These are phyloP conservation scores for Myxozyma sirexii DNA, from an alignment of 805 yeast genomes.

Conservation along the genomic window DNA sequence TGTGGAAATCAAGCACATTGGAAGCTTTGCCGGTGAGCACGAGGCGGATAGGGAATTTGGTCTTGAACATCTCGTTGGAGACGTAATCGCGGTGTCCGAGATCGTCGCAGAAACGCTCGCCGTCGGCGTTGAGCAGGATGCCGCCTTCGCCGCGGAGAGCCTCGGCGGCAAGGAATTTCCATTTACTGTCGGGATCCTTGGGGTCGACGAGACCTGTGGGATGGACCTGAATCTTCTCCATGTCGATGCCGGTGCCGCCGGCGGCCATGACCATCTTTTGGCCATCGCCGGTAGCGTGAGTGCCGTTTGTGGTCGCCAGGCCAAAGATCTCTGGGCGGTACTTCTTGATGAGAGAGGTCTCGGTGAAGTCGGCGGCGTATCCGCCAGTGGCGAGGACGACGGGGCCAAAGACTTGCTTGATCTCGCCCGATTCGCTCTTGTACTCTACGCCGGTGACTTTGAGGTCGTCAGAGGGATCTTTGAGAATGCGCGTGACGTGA, in stretches of 20 bases:
- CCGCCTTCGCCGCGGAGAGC: constrained; percentile 71
- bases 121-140: constrained; percentile 53
- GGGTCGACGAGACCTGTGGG: constrained; percentile 68
- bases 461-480: constrained; percentile 41
- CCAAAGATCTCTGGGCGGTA: constrained; percentile 60
- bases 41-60: constrained; percentile 50
- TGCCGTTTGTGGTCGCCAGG: constrained; percentile 63
- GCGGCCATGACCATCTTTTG: constrained; percentile 53
- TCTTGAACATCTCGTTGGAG: constrained; percentile 58
- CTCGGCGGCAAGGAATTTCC: constrained; percentile 64
- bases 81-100: constrained; percentile 63
- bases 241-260: constrained; percentile 59
- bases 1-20: constrained; percentile 51
- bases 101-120: constrained; percentile 63
- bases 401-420: constrained; percentile 50
- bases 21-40: constrained; percentile 54
- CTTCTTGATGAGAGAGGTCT: constrained; percentile 54
- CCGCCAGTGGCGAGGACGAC: constrained; percentile 69
- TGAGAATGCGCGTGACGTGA: constrained; percentile 50
- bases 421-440: constrained; percentile 37
- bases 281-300: constrained; percentile 66
- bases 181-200: constrained; percentile 52
- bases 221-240: constrained; percentile 68
- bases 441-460: constrained; percentile 51
- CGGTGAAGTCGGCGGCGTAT: constrained; percentile 63